A percentile compares a stretch with the other conserved stretches of the same genome.
Evolutionary conservation across 2,329 filamentous ascomycete genomes (phyloP).

Genomic region (Harringtonia aguacate): DNA sequence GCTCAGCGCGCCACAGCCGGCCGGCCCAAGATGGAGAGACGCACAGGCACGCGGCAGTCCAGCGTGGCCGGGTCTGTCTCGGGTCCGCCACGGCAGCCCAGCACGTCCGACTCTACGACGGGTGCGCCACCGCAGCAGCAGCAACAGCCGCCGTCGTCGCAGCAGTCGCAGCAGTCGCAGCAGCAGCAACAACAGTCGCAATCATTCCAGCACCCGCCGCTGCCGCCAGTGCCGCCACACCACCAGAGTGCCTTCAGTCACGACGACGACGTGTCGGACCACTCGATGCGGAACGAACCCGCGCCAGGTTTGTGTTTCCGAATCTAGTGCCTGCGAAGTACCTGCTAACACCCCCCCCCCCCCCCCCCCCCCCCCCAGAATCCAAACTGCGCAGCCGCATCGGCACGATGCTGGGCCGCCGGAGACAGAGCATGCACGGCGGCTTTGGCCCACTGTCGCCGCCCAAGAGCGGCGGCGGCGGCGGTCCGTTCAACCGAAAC

Average conservation of each 20-base stretch:
- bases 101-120: neutral
- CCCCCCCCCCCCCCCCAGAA: too few relatives aligned
- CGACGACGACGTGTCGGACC: conserved; percentile 30
- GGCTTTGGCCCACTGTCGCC: conserved; percentile 48
- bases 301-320: conserved; percentile 18
- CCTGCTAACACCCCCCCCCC: conserved; percentile 5
- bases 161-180: conserved; percentile 9
- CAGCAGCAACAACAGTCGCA: neutral
- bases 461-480: conserved; percentile 34
- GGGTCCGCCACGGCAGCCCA: conserved; percentile 15
- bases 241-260: conserved; percentile 6
- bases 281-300: conserved; percentile 30
- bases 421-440: conserved; percentile 56
- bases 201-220: too few relatives aligned
- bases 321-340: conserved; percentile 14
- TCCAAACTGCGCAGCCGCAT: conserved; percentile 52
- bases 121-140: neutral
- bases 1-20: conserved; percentile 31
- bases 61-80: conserved; percentile 22
- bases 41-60: conserved; percentile 30
- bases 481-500: conserved; percentile 46
- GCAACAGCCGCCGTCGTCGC: conserved; percentile 13
- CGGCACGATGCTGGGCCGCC: conserved; percentile 57
- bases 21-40: conserved; percentile 31
- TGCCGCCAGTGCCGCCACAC: neutral